Evolutionary conservation across 1,284 basidiomycete species (phyloP).

Genomic region (Athelia sp.): DNA sequence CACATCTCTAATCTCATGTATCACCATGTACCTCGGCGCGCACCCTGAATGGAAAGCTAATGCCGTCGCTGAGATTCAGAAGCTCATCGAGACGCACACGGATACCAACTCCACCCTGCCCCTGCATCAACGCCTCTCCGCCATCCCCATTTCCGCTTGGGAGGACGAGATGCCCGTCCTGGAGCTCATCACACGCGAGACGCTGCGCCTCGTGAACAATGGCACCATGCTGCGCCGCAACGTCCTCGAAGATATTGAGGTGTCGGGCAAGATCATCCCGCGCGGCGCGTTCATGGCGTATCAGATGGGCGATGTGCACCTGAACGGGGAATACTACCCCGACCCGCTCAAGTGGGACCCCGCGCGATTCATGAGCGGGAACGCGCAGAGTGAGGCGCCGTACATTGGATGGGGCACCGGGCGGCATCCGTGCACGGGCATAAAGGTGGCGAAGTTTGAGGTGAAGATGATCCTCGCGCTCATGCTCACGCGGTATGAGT

Average conservation of each 20-base stretch:
- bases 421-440: constrained; percentile 29
- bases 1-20: neutral
- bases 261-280: constrained; percentile 16
- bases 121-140: constrained; percentile 22
- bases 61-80: constrained; percentile 18
- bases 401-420: constrained; percentile 32
- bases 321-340: constrained; percentile 28
- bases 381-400: constrained; percentile 24
- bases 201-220: constrained; percentile 19
- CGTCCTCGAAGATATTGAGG: constrained; percentile 5
- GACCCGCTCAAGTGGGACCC: constrained; percentile 30
- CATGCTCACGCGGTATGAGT: constrained; percentile 26
- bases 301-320: constrained; percentile 23
- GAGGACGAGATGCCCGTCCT: constrained; percentile 27
- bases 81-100: constrained; percentile 21
- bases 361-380: constrained; percentile 19
- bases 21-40: constrained; percentile 20
- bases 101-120: constrained; percentile 14
- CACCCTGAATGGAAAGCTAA: constrained; percentile 24
- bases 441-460: constrained; percentile 31
- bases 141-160: constrained; percentile 29
- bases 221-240: constrained; percentile 21
- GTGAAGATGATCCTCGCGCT: constrained; percentile 29
- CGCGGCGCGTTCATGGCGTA: constrained; percentile 27
- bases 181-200: constrained; percentile 30